Base-by-base conservation (phyloP, 495 filamentous ascomycete species). In the Alectoria sarmentosa region DNA sequence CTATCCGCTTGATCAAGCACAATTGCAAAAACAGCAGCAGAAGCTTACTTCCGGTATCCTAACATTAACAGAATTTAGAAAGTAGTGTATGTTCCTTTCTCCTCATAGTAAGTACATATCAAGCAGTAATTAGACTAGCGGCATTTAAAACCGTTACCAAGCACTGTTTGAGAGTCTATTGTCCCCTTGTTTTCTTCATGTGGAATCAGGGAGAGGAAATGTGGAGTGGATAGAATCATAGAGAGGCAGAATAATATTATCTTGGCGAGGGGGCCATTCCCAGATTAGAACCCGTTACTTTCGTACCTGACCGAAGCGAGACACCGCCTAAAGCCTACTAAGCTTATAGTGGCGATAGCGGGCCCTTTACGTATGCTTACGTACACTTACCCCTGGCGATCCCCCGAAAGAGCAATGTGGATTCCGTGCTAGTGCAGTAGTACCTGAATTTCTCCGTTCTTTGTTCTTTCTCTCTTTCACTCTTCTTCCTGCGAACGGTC, bases 241-340 rank as follows among this genome's bases (percentile, higher is more conserved):
- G n/a, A 49, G 10, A 49, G 2, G 46, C 23, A 2, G 49, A 32
- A 54, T 32, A 30, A 13, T 44, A 4, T 14, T 26, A 28, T 32
- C 28, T 30, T 54, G 49, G 49, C 28, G 26, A n/a, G 49, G 26
- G 49, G 49, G 13, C 28, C 30, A 55, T 1, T 55, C 30, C 17
- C 28, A 3, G 30, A 55, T 11, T 34, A 55, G 52, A 34, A 19
- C 11, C 19, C 1, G 42, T n/a, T 2, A 10, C 1, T 14, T 23
- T n/a, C 46, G 15, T 55, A 34, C 52, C 52, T 55, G 52, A 55
- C 52, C 28, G 28, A 55, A 55, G 30, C 28, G 52, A 55, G 52
- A 55, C 28, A 30, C 0, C 13, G 13, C 49, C 49, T 54, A 14
- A 32, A 21, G 4, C 41, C 7, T 0, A 34, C 52, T 34, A 55